phyloP scores from a whole-genome alignment of 2,329 filamentous ascomycete genomes.

The Aspergillus candidus region DNA sequence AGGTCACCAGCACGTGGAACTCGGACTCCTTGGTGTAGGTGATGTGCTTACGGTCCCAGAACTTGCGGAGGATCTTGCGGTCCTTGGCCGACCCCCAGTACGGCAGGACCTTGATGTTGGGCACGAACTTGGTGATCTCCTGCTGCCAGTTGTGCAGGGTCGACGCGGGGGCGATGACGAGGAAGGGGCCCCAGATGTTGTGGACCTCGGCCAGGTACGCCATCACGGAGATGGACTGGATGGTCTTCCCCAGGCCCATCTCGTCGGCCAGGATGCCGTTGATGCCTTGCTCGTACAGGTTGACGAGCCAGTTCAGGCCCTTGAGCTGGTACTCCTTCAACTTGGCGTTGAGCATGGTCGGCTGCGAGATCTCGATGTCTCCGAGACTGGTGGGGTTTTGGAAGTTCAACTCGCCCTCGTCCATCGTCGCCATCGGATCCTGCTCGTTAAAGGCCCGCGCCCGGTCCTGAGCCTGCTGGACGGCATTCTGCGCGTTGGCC shows the following conservation, averaged over 20 bases:
- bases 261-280: constrained; percentile 98
- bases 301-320: constrained; percentile 98
- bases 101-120: constrained; percentile 86
- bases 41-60: constrained; percentile 97
- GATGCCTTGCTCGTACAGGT: constrained; percentile 98
- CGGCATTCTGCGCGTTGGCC: constrained; percentile 92
- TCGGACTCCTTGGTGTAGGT: constrained; percentile 90
- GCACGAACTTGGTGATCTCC: constrained; percentile 92
- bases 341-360: constrained; percentile 85
- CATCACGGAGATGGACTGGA: constrained; percentile 99
- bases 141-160: constrained; percentile 99
- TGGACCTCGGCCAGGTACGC: constrained; percentile 95
- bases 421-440: constrained; percentile 63
- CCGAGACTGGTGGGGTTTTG: constrained; percentile 95
- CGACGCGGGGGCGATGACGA: constrained; percentile 92
- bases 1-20: constrained; percentile 94
- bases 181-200: constrained; percentile 95
- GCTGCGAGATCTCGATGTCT: constrained; percentile 89
- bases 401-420: constrained; percentile 98
- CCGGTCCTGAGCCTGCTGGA: constrained; percentile 88
- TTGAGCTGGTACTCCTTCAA: constrained; percentile 99
- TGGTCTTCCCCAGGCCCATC: constrained; percentile 99
- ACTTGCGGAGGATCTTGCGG: constrained; percentile 92
- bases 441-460: constrained; percentile 83
- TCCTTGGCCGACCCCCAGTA: constrained; percentile 97